Evolutionary conservation across 2,329 filamentous ascomycete species (phyloP), one percentile per base, ranked within the genome.

Genomic region (Calonectria pseudoturangicola): DNA sequence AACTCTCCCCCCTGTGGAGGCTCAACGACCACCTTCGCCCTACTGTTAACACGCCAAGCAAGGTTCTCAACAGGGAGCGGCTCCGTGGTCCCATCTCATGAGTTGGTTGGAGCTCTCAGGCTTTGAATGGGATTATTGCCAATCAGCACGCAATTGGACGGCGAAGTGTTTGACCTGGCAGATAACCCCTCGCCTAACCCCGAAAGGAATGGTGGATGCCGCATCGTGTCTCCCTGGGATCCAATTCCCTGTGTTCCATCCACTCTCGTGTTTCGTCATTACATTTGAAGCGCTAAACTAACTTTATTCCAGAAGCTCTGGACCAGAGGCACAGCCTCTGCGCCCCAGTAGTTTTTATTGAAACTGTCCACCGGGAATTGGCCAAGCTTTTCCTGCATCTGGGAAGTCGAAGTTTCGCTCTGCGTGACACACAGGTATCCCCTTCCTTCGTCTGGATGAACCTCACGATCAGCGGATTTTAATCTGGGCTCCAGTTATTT

Each of bases 181-280:
- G 21, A 21, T 58, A 30, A 15, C 54, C 54, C 54, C 54, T 60
- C 54, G 54, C 13, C 54, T 60, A 60, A 21, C 25, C 21, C 36
- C 1, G 25, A 39, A 4, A 0, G 54, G 54, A 60, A 18, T 60
- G 33, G 54, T 5, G 33, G 25, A 21, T 25, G 54, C 21, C 54
- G 54, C 54, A 41, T 28, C 39, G 54, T 39, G 33, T 36, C 25
- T n/a, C 54, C 39, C 54, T 13, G 54, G 54, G 54, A 60, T 60
- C 10, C 33, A 3, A 41, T 60, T 27, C 54, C 54, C 54, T 60
- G 54, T 41, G 54, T 27, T 27, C 54, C 54, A 60, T 60, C 54
- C 54, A 60, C 54, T 60, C 54, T 60, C 54, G 54, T 60, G 54
- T 60, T 60, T 60, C 54, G 54, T 60, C 54, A 60, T 60, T 60